Evolutionary conservation across 306 rosid genomes (phyloP).

Genomic region (Purshia tridentata): DNA sequence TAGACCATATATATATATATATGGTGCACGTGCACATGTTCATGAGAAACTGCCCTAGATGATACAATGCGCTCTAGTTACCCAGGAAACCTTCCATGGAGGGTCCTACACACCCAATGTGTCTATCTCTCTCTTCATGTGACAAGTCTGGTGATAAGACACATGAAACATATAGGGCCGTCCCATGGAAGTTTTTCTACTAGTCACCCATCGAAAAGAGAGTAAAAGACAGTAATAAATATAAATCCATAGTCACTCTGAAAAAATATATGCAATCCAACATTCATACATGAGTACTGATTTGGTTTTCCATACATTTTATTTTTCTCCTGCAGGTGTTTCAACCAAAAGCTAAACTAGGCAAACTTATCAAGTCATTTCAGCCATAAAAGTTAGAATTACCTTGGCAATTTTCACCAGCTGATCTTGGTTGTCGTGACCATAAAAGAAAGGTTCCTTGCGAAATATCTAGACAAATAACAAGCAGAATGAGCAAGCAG

Average conservation of each 20-base stretch:
- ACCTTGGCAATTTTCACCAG: conserved; percentile 93
- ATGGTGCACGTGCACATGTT: background rate
- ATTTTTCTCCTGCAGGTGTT: background rate
- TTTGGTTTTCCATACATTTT: background rate
- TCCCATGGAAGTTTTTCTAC: no score
- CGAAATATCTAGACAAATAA: conserved; percentile 65
- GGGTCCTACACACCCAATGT: no score
- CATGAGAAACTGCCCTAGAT: background rate
- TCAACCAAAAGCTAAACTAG: background rate
- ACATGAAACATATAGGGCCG: no score
- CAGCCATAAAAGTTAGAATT: conserved; percentile 23
- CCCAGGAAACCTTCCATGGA: background rate
- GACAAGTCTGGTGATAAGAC: no score
- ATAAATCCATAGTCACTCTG: background rate
- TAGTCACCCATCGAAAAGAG: background rate
- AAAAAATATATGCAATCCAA: background rate
- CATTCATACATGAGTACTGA: background rate
- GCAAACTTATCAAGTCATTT: conserved; percentile 9
- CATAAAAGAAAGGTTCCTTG: conserved; percentile 98
- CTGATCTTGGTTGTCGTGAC: conserved; percentile 95
- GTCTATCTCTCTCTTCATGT: no score
- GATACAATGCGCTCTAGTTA: background rate
- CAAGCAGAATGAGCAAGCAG: conserved; percentile 27
- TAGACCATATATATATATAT: background rate
- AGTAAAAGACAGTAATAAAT: background rate